Conservation (phyloP, 305 asterid species). For the Solanum aculeatissimum region DNA sequence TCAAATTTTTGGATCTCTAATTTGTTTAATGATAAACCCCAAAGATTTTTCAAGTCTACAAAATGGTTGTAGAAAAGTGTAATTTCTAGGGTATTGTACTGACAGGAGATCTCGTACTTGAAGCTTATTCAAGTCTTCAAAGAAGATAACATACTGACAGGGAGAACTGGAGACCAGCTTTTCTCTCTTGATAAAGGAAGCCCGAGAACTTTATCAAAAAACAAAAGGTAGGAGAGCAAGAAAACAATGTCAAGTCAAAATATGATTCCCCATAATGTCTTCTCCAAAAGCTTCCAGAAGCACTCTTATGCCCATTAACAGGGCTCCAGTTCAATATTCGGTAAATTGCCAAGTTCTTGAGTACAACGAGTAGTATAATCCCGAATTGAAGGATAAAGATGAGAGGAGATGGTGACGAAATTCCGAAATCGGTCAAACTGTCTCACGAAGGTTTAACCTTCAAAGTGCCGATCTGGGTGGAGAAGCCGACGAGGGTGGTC, state of each 20-base stretch:
- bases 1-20: neutral
- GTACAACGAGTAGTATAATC: neutral
- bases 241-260: neutral
- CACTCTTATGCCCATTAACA: neutral
- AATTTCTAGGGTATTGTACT: neutral
- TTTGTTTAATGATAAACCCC: neutral
- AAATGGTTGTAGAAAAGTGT: neutral
- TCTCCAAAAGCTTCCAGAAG: neutral
- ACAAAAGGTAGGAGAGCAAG: neutral
- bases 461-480: no score
- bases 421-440: no score
- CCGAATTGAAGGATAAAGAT: neutral
- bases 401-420: no score
- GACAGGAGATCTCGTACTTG: neutral
- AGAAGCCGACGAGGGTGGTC: no score
- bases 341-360: neutral
- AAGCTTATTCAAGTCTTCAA: neutral
- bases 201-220: neutral
- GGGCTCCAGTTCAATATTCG: neutral
- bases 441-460: no score
- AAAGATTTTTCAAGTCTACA: neutral
- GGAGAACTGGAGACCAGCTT: neutral
- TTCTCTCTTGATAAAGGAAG: neutral
- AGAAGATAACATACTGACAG: neutral
- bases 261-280: neutral